Evolutionary conservation across 2,329 filamentous ascomycete species (phyloP), one percentile per base, ranked within the genome.

Genomic region (Furcasterigmium sp.): DNA sequence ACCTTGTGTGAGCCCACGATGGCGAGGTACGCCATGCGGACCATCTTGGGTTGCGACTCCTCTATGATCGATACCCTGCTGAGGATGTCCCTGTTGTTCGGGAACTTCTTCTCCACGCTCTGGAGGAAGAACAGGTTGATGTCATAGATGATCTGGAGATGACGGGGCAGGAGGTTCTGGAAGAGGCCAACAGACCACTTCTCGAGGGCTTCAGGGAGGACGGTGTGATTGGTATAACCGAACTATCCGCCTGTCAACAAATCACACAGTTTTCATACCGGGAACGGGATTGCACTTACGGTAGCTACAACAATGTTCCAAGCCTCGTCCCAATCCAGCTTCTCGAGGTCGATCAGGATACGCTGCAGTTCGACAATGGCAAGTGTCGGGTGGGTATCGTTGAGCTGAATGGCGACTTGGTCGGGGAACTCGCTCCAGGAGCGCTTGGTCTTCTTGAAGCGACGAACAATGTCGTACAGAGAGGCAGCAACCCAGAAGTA

Each of bases 401-500:
- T 98, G 49, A 98, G 81, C 67, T 98, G 93, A 53, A 98, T 97
- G 34, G 93, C 93, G 47, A 97, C 85, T 62, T 96, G 90, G 39
- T 94, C 91, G 36, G 91, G 77, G 68, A 98, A 98, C 58, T 95
- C 87, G 52, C 70, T 84, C 93, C 93, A 98, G 8, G 85, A 72
- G 50, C 91, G 84, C 72, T 88, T 90, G 15, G 89, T 83, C 78
- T 97, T 98, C 76, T 97, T 98, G 82, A 97, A 98, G 46, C 93
- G 84, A 46, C 93, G 87, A 47, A 98, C 86, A 60, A 98, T 98
- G 58, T 98, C 93, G 60, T 89, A 89, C 4, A 98, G 77, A 14
- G 93, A 98, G 14, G 93, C 93, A 41, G 93, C 91, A 59, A 95
- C 95, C 93, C 93, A 98, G 72, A 98, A 98, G 76, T 98, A 98